Evolutionary conservation across 805 yeast species (phyloP), one percentile per base, ranked within the genome.

Genomic region (Yamadazyma ubonensis): DNA sequence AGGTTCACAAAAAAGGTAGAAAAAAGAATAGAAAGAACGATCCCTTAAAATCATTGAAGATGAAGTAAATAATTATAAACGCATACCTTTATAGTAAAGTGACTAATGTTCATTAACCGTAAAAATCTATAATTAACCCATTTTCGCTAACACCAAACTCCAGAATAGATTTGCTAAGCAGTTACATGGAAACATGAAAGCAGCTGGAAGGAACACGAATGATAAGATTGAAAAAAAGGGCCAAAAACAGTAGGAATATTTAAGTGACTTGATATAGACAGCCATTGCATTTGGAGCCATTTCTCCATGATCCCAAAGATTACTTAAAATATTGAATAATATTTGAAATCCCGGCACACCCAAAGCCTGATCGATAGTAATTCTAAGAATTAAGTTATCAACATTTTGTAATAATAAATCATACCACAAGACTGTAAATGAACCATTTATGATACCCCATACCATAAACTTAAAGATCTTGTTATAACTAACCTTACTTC

Each of bases 371-470:
- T 81, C 87, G 3, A 72, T 42, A 7, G 73, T 19, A 22, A 81
- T 70, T 38, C 79, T 60, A 40, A 59, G 48, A 3, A 63, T 16
- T 2, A 61, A 48, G 33, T 59, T 57, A 7, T 70, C 72, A 21
- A 74, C 50, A 5, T 56, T 57, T 2, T 46, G 36, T 5, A 74
- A 51, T 29, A 81, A 55, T 17, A 70, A 44, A 32, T 74, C 75
- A 26, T 81, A 70, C 86, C 86, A 81, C 11, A 74, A 51, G 6
- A 67, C 70, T 3, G 81, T 74, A 36, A 79, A 55, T 12, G 69
- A 51, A 1, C 86, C 86, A 54, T 79, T 79, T 33, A 80, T 59
- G 9, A 67, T 56, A 12, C 87, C 87, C 85, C 85, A 81, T 2
- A 72, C 53, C 41, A 68, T 52, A 46, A 81, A 81, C 50, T 80